A percentile compares a stretch with the other conserved stretches of the same genome.
Conservation (phyloP, 352 stramenopile genomes). For the Globisporangium barbulae region DNA sequence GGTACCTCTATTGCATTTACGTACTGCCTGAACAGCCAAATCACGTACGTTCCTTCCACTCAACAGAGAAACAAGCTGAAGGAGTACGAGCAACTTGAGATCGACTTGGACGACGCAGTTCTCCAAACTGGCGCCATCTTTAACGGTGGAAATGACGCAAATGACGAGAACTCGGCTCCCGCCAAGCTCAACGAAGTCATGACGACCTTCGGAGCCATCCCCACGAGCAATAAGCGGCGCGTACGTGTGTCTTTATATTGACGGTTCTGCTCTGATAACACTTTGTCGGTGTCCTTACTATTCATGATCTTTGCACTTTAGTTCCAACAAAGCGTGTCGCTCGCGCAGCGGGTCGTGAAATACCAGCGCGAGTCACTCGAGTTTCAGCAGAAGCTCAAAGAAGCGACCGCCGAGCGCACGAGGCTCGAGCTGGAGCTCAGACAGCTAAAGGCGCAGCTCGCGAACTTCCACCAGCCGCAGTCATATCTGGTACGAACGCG, state of each 20-base stretch:
- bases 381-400: constrained; percentile 34
- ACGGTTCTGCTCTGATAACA: background rate
- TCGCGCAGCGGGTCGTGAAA: constrained; percentile 71
- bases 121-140: constrained; percentile 54
- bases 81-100: constrained; percentile 72
- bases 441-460: constrained; percentile 35
- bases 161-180: background rate
- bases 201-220: constrained; percentile 63
- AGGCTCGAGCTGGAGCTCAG: constrained; percentile 29
- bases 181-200: constrained; percentile 20
- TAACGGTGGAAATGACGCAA: background rate
- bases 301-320: constrained; percentile 15
- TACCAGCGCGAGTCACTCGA: constrained; percentile 49
- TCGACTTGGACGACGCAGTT: constrained; percentile 66
- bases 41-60: background rate
- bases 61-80: constrained; percentile 50
- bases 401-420: constrained; percentile 24
- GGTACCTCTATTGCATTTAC: too few species aligned
- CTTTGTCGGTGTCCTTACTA: background rate
- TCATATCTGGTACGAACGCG: constrained; percentile 50
- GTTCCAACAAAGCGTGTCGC: constrained; percentile 73
- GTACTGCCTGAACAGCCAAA: background rate
- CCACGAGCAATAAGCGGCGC: constrained; percentile 57
- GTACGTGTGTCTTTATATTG: constrained; percentile 22
- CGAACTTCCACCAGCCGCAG: constrained; percentile 65